Evolutionary conservation across 345 rosid genomes (phyloP), one percentile per base, ranked within the genome.

Genomic region (Pseudoturritis turrita): DNA sequence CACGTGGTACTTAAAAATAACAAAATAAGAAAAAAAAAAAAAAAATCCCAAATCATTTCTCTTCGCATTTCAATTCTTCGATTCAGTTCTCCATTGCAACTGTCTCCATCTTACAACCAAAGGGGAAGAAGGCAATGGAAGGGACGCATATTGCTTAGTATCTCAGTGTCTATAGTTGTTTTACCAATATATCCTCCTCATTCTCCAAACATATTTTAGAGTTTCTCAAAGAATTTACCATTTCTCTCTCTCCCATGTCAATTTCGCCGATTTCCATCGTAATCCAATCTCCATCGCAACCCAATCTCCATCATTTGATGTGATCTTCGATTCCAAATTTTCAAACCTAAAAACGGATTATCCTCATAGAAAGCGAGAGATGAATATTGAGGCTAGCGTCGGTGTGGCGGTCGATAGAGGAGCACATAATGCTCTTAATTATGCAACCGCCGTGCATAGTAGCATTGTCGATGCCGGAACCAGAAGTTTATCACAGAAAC

Each of bases 371-470:
- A 43, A 70, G 39, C 37, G 60, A 15, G 62, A 8, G 21, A 79
- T 82, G 83, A 79, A 77, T n/a, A 74, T 84, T 83, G 94, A 89
- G 28, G 97, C 97, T 7, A 80, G 93, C 73, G 97, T 90, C 41
- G 92, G 96, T 39, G 84, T 81, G 68, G 93, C 84, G 62, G 84
- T 84, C 45, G 95, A 90, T 53, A 92, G 92, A 72, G 82, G 90
- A 70, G 82, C 90, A 6, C 92, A 85, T 62, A 78, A 84, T 63
- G 83, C 89, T 68, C 76, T 90, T 46, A 88, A 74, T 44, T 60
- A 96, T 15, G 84, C 85, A 22, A 81, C 86, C 23, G 83, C 86
- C 26, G 83, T 83, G 25, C 92, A 81, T 5, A 85, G 83, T 7
- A 73, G 76, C 37, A 88, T 84, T 9, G 78, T 78, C 8, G 97